Evolutionary conservation across 2,329 filamentous ascomycete genomes (phyloP).

Genomic region (Exophiala sp.): DNA sequence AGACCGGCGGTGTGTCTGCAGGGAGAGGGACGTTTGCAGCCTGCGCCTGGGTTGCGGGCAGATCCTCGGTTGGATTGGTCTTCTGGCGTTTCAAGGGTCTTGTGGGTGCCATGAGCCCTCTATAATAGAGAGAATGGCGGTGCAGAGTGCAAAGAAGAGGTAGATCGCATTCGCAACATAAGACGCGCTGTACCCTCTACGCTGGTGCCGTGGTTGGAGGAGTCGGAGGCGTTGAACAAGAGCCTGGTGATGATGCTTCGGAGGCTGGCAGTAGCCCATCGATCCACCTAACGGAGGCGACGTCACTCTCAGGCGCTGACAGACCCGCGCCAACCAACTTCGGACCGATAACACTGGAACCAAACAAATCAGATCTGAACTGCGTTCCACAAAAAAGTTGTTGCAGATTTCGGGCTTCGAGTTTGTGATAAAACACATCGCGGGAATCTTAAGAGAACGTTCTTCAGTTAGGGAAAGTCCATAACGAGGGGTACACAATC

Average conservation of each 20-base stretch:
- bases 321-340: background rate
- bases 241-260: background rate
- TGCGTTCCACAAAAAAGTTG: background rate
- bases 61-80: slow-evolving; percentile 21
- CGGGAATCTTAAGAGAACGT: no score
- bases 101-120: slow-evolving; percentile 24
- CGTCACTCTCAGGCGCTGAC: no score
- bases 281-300: background rate
- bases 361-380: background rate
- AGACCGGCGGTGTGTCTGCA: slow-evolving; percentile 13
- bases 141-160: background rate
- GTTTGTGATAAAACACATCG: no score
- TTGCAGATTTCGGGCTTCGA: no score
- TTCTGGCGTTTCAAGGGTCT: slow-evolving; percentile 28
- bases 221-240: no score
- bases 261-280: background rate
- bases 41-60: slow-evolving; percentile 11
- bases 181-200: no score
- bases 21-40: slow-evolving; percentile 18
- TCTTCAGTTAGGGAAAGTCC: no score
- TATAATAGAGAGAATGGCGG: background rate
- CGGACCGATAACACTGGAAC: no score
- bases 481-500: no score
- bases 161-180: background rate
- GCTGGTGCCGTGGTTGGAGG: no score